Evolutionary conservation across 1,284 basidiomycete genomes (phyloP), one percentile per base, ranked within the genome.

Genomic region (Rhodotorula mucilaginosa): DNA sequence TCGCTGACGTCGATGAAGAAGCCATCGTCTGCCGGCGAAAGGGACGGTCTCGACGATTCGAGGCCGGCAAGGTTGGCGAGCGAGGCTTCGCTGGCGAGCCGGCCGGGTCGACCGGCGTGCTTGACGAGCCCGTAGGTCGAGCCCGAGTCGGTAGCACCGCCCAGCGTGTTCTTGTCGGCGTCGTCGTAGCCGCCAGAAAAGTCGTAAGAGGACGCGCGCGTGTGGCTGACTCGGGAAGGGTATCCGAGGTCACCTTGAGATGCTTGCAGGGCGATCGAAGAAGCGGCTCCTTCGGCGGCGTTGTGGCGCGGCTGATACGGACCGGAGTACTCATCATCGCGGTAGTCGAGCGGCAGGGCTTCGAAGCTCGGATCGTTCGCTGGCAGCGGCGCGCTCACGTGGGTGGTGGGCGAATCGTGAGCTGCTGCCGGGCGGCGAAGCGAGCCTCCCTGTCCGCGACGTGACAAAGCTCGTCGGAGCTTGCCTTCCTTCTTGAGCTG

Each of bases 401-500:
- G 3, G 26, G 21, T 1, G 34, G 8, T 23, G 0, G 51, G 12
- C 29, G n/a, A 5, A 49, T 39, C 65, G 12, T 8, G 15, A 21
- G 46, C 2, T 1, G 10, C 29, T 5, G 58, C 48, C 12, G 64
- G 64, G 4, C 60, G 66, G 46, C 66, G 66, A 8, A 62, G 54
- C 15, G 61, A 44, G 0, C 48, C 31, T 15, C 70, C 70, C 21
- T 68, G 67, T 2, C 72, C 68, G 39, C 83, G 83, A 51, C 86
- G 81, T 23, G 85, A 86, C 63, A 83, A 81, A 13, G 86, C 85
- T 23, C 91, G 84, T 1, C 88, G 84, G n/a, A 87, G 74, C 78
- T 86, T 87, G 19, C 92, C 91, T 79, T 90, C 87, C 74, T 87
- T 87, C 77, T 85, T 86, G 49, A 94, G 83, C 52, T 83, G 83